A percentile compares a stretch with the other conserved stretches of the same genome.
phyloP scores from a whole-genome alignment of 2,329 filamentous ascomycete genomes.

The Diplodia intermedia region DNA sequence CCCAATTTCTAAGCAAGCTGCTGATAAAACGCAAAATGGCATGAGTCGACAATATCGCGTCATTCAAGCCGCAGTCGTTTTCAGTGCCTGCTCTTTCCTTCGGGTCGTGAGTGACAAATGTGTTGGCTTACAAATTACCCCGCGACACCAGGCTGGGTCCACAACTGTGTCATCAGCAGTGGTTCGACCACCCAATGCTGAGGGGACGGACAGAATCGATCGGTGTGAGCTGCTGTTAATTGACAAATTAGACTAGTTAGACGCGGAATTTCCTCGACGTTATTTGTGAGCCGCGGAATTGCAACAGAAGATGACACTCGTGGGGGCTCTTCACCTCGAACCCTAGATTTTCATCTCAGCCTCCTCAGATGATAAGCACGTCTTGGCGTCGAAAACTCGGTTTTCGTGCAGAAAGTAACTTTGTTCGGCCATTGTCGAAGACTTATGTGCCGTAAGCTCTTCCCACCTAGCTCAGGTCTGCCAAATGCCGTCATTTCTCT shows the following conservation, averaged over 20 bases:
- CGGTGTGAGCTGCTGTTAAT: neutral
- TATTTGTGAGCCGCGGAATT: constrained; percentile 5
- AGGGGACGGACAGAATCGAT: neutral
- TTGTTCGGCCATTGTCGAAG: too few relatives aligned
- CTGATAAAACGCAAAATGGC: too few relatives aligned
- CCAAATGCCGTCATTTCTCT: too few relatives aligned
- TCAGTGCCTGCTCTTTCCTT: neutral
- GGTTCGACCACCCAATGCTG: too few relatives aligned
- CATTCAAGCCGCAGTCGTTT: neutral
- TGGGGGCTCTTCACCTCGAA: neutral
- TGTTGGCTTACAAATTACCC: constrained; percentile 10
- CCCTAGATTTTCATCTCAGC: neutral
- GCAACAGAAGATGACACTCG: neutral
- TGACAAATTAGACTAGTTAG: neutral
- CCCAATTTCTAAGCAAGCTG: constrained; percentile 8
- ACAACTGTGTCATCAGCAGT: neutral
- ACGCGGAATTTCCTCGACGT: neutral
- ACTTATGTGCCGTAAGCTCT: neutral
- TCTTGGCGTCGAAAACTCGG: neutral
- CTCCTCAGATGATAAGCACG: neutral
- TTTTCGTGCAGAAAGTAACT: neutral
- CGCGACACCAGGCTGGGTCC: neutral
- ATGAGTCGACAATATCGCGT: neutral
- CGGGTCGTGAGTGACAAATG: neutral
- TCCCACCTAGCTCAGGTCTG: neutral